Evolutionary conservation across 2,329 filamentous ascomycete genomes (phyloP), one percentile per base, ranked within the genome.

Genomic region (Diaporthe helianthi): DNA sequence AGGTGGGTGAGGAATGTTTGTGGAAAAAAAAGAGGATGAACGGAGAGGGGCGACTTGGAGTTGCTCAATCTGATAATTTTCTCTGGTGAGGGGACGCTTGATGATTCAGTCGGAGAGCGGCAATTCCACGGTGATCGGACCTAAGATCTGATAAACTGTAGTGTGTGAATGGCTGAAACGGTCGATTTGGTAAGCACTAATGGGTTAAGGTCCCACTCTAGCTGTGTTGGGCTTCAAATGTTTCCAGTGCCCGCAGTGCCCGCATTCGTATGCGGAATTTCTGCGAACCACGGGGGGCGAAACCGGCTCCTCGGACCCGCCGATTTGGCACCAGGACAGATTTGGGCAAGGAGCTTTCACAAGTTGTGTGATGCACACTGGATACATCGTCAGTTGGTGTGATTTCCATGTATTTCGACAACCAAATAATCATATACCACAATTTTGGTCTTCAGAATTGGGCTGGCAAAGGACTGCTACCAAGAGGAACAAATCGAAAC

Each of bases 31-130:
- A 54, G 60, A 72, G 68, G n/a, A n/a, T n/a, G n/a, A n/a, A 65
- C 70, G 70, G 38, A 66, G 33, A 68, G 73, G 60, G 55, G 44
- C n/a, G n/a, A n/a, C 58, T 63, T 29, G 44, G 38, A 60, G 24
- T 22, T 17, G n/a, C 29, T 49, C 12, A 3, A 63, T 53, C 60
- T 47, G 67, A 69, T 65, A 44, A 63, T 71, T 71, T 69, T 71
- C 47, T 58, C 41, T 26, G 41, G 51, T 26, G 41, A 46, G 58
- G n/a, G 65, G 44, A 22, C 22, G 53, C 36, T 67, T 38, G 49
- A 54, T 65, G 69, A 69, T 63, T 63, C 58, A 63, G 55, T 61
- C 55, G 58, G 55, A 47, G 33, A 41, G 36, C 53, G 41, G 55
- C 26, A 61, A n/a, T 36, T 31, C 58, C 26, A 47, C 41, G 58